Evolutionary conservation across 2,329 filamentous ascomycete species (phyloP).

Genomic region (Periconia digitata): DNA sequence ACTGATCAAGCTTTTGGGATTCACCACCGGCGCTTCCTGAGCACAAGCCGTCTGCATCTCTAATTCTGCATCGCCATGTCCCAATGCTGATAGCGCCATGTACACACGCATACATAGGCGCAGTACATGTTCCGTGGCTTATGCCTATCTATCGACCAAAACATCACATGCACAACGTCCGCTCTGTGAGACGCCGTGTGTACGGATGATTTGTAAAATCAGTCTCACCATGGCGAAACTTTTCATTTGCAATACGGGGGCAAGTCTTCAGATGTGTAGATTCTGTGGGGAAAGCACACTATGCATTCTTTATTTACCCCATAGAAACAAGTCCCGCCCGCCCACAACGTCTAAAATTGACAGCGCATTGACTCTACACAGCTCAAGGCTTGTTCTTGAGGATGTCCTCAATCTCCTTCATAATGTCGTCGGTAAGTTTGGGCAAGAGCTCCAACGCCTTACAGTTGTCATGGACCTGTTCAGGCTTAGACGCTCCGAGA

Average conservation of each 20-base stretch:
- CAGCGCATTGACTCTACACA: neutral
- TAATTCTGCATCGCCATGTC: too few species aligned
- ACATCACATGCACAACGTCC: neutral
- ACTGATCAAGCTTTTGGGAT: too few species aligned
- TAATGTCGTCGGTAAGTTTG: slow-evolving; percentile 43
- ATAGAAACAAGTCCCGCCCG: too few species aligned
- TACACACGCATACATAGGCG: too few species aligned
- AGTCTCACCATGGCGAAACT: neutral
- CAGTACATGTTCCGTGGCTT: neutral
- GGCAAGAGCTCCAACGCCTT: slow-evolving; percentile 47
- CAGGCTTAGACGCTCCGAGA: slow-evolving; percentile 54
- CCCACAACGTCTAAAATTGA: too few species aligned
- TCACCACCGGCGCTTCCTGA: too few species aligned
- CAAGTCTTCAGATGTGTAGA: neutral
- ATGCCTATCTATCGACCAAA: neutral
- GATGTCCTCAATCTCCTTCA: slow-evolving; percentile 44
- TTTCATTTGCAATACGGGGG: slow-evolving; percentile 2
- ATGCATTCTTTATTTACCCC: neutral
- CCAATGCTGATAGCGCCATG: too few species aligned
- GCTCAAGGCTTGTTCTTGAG: slow-evolving; percentile 43
- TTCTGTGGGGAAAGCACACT: neutral
- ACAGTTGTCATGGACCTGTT: slow-evolving; percentile 54
- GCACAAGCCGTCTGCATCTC: too few species aligned
- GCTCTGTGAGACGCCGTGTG: neutral
- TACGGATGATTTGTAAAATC: neutral